Evolutionary conservation across 2,329 filamentous ascomycete species (phyloP).

Genomic region (Coniochaeta pulveracea): DNA sequence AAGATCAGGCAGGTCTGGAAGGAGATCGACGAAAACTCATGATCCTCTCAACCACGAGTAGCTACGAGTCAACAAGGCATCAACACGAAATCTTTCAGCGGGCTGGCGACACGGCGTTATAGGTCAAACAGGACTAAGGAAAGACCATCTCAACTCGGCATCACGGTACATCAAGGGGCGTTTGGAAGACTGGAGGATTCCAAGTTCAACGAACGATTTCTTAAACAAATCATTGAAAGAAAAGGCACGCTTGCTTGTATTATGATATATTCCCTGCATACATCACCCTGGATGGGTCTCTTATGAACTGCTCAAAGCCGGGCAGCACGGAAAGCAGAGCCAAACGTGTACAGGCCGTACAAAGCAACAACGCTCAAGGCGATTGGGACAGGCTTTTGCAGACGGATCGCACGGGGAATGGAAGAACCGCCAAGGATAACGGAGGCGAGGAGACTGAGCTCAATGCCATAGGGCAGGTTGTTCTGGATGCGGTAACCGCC

Average conservation of each 20-base stretch:
- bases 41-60: too few relatives aligned
- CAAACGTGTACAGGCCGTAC: slow-evolving; percentile 72
- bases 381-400: slow-evolving; percentile 73
- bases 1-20: slow-evolving; percentile 69
- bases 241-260: neutral
- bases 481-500: slow-evolving; percentile 73
- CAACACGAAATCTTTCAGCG: too few relatives aligned
- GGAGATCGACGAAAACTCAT: slow-evolving; percentile 64
- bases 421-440: slow-evolving; percentile 73
- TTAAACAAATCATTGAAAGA: too few relatives aligned
- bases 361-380: slow-evolving; percentile 68
- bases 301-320: too few relatives aligned
- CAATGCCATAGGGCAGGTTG: slow-evolving; percentile 68
- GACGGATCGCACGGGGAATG: slow-evolving; percentile 75
- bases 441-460: slow-evolving; percentile 81
- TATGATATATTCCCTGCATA: slow-evolving; percentile 9
- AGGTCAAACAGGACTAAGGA: too few relatives aligned
- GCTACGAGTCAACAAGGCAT: too few relatives aligned
- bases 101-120: slow-evolving; percentile 3
- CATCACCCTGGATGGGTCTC: too few relatives aligned
- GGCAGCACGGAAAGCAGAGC: slow-evolving; percentile 47
- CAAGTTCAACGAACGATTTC: slow-evolving; percentile 1
- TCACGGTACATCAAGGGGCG: too few relatives aligned
- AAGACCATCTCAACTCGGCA: neutral
- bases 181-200: too few relatives aligned